Conservation (phyloP, 2,329 filamentous ascomycete species). For the Penicillium sp. region DNA sequence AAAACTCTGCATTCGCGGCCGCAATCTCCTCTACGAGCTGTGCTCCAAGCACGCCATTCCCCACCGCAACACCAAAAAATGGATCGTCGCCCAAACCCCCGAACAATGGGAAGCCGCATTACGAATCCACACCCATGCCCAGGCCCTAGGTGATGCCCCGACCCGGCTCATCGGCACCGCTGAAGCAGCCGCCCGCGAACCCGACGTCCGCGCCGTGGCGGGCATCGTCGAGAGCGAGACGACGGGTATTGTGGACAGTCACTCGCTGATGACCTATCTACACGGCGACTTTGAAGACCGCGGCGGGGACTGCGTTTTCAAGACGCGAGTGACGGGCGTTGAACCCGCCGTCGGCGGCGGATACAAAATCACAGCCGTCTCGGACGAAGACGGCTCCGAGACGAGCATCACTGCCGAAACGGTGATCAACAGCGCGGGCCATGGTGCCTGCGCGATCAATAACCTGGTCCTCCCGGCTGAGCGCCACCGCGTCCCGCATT, state of each 20-base stretch:
- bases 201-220: conserved; percentile 68
- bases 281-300: conserved; percentile 73
- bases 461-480: conserved; percentile 70
- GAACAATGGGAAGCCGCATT: conserved; percentile 63
- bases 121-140: conserved; percentile 57
- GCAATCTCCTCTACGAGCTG: conserved; percentile 74
- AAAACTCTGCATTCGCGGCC: conserved; percentile 75
- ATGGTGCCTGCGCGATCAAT: conserved; percentile 72
- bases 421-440: conserved; percentile 82
- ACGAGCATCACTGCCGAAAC: conserved; percentile 70
- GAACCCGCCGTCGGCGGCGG: conserved; percentile 60
- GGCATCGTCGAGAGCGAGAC: conserved; percentile 81
- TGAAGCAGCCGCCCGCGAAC: conserved; percentile 68
- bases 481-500: conserved; percentile 65
- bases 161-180: conserved; percentile 66
- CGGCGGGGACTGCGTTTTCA: conserved; percentile 73
- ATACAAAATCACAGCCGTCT: conserved; percentile 66
- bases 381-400: conserved; percentile 41
- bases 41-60: conserved; percentile 69
- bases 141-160: conserved; percentile 61
- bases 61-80: conserved; percentile 79
- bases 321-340: conserved; percentile 65
- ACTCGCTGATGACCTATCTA: conserved; percentile 79
- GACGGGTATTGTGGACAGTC: conserved; percentile 89
- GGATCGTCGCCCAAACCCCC: conserved; percentile 86